A percentile compares a stretch with the other conserved stretches of the same genome.
phyloP scores from a whole-genome alignment of 331 rosid species.

The Telfairia occidentalis region DNA sequence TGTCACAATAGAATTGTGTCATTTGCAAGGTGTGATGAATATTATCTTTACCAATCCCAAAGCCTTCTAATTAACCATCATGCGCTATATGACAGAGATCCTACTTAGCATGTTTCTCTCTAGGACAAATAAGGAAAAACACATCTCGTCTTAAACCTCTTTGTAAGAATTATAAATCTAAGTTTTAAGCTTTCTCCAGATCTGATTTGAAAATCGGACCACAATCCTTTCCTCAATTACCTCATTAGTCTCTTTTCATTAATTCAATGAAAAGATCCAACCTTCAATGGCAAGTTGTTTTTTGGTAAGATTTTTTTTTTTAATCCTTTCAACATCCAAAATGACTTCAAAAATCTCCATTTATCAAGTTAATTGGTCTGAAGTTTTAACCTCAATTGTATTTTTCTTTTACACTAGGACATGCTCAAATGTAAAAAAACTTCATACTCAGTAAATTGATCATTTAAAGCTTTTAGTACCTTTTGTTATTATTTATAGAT shows the following conservation, averaged over 20 bases:
- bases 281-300: no score
- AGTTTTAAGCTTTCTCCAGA: background rate
- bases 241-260: no score
- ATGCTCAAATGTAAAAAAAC: background rate
- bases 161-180: background rate
- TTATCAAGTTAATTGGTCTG: background rate
- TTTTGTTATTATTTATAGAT: constrained; percentile 5
- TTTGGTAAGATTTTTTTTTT: no score
- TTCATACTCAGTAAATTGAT: background rate
- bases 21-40: background rate
- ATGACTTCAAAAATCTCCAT: background rate
- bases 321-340: background rate
- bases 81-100: background rate
- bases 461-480: background rate
- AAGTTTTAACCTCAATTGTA: background rate
- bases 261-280: no score
- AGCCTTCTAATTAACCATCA: background rate
- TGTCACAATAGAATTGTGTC: background rate
- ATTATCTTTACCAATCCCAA: background rate
- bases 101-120: background rate
- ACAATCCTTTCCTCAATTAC: background rate
- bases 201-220: background rate
- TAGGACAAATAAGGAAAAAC: background rate
- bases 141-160: background rate
- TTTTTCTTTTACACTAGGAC: background rate